Base-by-base conservation (phyloP, 2,329 filamentous ascomycete species). In the Curvularia verruculosa region DNA sequence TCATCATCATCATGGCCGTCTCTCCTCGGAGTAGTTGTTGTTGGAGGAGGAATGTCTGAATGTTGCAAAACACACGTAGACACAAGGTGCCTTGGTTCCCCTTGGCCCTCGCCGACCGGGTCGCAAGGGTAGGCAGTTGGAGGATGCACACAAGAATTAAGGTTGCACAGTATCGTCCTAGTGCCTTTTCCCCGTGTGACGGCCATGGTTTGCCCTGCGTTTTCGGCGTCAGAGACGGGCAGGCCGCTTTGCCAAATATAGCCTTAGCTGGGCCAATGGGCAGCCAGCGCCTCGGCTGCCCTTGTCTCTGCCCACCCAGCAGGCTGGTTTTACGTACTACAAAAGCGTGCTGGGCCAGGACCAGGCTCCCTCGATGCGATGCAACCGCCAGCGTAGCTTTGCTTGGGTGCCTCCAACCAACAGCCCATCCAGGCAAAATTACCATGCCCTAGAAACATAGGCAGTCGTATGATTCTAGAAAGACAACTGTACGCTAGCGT, bases 241-340 rank as follows among this genome's bases (percentile, higher is more conserved):
- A 54, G 55, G 52, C 43, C 34, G 44, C 44, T 41, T 36, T 54
- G 48, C 56, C 56, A 56, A 48, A 28, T 56, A 48, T 56, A 58
- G 56, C 43, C 5, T 3, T 5, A 21, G 12, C 19, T n/a, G 13
- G 10, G 23, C 58, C 50, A 60, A 60, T 57, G 34, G 36, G 18
- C 10, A 15, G 7, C n/a, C 4, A 4, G 18, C 31, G 18, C 51
- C 44, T 48, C 48, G 54, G 54, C 26, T 21, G 34, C 39, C 48
- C 50, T 48, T 39, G 34, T 44, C 18, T 47, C 34, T 24, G 23
- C 40, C 44, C 45, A 51, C 54, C 58, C 56, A 36, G 48, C 40
- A 43, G 21, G 15, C n/a, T 45, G 56, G 56, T 28, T 56, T 59
- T 58, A 61, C 55, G 59, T 59, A 61, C 58, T n/a, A n/a, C n/a